Conservation (phyloP, 495 filamentous ascomycete species). For the Podospora pseudoanserina region DNA sequence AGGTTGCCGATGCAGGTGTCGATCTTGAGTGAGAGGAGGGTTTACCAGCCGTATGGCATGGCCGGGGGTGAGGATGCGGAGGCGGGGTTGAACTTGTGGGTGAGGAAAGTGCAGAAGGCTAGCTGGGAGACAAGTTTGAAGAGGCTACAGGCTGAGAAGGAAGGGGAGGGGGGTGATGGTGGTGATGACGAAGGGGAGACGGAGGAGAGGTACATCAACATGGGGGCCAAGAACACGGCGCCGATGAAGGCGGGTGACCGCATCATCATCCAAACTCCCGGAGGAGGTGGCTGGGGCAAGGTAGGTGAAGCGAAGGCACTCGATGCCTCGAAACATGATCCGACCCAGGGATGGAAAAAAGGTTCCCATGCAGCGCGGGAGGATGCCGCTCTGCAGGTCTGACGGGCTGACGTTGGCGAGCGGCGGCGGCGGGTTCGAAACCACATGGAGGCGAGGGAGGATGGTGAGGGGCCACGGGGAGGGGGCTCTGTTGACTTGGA, state of each 20-base stretch:
- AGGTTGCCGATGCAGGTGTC: constrained; percentile 81
- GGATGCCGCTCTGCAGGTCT: constrained; percentile 49
- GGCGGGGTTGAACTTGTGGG: constrained; percentile 84
- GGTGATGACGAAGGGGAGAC: constrained; percentile 32
- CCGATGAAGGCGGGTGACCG: constrained; percentile 80
- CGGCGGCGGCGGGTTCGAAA: background rate
- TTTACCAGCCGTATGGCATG: constrained; percentile 85
- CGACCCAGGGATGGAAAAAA: constrained; percentile 56
- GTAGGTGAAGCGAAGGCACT: constrained; percentile 51
- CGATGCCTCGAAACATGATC: constrained; percentile 43
- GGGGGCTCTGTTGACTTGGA: background rate
- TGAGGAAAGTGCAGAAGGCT: constrained; percentile 58
- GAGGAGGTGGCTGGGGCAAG: constrained; percentile 70
- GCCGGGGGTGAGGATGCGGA: constrained; percentile 78
- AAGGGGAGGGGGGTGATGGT: constrained; percentile 22
- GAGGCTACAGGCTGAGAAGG: constrained; percentile 22
- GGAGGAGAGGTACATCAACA: constrained; percentile 69
- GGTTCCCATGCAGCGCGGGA: constrained; percentile 57
- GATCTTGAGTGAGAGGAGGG: constrained; percentile 82
- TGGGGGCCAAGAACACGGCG: constrained; percentile 93
- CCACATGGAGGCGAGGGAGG: background rate
- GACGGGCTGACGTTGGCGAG: background rate
- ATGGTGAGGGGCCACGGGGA: background rate
- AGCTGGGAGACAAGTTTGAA: constrained; percentile 40
- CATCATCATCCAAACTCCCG: constrained; percentile 71